These are phyloP conservation scores for Glarea lozoyensis DNA, from an alignment of 495 filamentous ascomycete genomes.

Conservation along the genomic window DNA sequence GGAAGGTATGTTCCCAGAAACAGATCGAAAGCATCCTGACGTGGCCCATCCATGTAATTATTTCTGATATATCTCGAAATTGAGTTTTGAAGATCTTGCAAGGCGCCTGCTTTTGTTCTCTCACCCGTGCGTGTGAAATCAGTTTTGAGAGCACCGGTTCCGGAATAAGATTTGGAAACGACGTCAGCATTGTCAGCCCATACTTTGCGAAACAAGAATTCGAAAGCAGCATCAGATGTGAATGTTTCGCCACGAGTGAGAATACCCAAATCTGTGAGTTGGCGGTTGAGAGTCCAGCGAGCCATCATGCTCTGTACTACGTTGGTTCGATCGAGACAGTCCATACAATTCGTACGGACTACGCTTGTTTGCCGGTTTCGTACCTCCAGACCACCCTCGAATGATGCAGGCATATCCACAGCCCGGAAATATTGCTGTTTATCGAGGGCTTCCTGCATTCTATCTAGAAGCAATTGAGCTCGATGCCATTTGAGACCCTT, in stretches of 20 bases:
- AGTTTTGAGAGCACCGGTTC: slow-evolving; percentile 92
- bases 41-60: slow-evolving; percentile 86
- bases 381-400: slow-evolving; percentile 62
- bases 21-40: slow-evolving; percentile 91
- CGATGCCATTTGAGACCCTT: slow-evolving; percentile 91
- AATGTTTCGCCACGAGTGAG: slow-evolving; percentile 59
- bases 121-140: slow-evolving; percentile 87
- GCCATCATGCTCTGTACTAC: slow-evolving; percentile 95
- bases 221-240: slow-evolving; percentile 62
- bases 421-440: slow-evolving; percentile 89
- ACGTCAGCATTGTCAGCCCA: slow-evolving; percentile 98
- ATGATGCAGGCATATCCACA: slow-evolving; percentile 67
- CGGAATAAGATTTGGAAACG: slow-evolving; percentile 85
- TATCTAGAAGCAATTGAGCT: slow-evolving; percentile 75
- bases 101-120: slow-evolving; percentile 69
- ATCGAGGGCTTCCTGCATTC: slow-evolving; percentile 59
- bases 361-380: slow-evolving; percentile 74
- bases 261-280: slow-evolving; percentile 73
- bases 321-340: slow-evolving; percentile 96
- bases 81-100: slow-evolving; percentile 78
- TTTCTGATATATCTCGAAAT: slow-evolving; percentile 78
- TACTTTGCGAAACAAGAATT: slow-evolving; percentile 82
- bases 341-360: slow-evolving; percentile 97
- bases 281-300: slow-evolving; percentile 75
- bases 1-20: slow-evolving; percentile 83